phyloP scores from a whole-genome alignment of 2,329 filamentous ascomycete genomes.

The Aspergillus ustus region DNA sequence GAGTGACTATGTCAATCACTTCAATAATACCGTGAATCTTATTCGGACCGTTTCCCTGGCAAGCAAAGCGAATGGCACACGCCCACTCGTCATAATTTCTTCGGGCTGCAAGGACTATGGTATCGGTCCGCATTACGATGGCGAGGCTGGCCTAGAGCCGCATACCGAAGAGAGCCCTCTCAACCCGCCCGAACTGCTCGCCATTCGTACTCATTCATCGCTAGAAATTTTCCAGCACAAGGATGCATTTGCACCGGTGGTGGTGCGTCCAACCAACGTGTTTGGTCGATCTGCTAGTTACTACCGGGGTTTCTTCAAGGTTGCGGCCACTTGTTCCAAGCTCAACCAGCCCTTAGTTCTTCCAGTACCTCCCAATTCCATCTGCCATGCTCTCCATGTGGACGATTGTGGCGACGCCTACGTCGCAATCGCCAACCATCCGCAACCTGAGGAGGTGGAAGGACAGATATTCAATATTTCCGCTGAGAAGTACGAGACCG shows the following conservation, averaged over 20 bases:
- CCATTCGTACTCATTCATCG: background rate
- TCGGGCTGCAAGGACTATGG: constrained; percentile 22
- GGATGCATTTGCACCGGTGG: constrained; percentile 10
- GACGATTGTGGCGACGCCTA: constrained; percentile 19
- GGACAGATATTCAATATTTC: constrained; percentile 17
- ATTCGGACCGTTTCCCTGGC: constrained; percentile 1
- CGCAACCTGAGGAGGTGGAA: background rate
- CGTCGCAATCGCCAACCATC: constrained; percentile 10
- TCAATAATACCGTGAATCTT: constrained; percentile 5
- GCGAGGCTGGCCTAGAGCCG: background rate
- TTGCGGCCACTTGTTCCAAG: background rate
- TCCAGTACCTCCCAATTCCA: background rate
- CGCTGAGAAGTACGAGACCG: constrained; percentile 10
- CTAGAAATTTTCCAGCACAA: constrained; percentile 7
- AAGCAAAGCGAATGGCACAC: constrained; percentile 1
- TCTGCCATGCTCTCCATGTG: constrained; percentile 16
- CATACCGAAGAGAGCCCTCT: constrained; percentile 19
- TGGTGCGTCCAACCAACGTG: constrained; percentile 16
- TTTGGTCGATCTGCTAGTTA: constrained; percentile 14
- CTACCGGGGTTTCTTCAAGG: constrained; percentile 16
- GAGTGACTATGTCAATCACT: constrained; percentile 10
- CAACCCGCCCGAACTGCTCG: constrained; percentile 5
- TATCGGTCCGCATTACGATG: constrained; percentile 9
- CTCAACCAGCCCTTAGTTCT: background rate
- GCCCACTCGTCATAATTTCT: constrained; percentile 15